Base-by-base conservation (phyloP, 192 early-diverging fungal species). In the Podila minutissima region DNA sequence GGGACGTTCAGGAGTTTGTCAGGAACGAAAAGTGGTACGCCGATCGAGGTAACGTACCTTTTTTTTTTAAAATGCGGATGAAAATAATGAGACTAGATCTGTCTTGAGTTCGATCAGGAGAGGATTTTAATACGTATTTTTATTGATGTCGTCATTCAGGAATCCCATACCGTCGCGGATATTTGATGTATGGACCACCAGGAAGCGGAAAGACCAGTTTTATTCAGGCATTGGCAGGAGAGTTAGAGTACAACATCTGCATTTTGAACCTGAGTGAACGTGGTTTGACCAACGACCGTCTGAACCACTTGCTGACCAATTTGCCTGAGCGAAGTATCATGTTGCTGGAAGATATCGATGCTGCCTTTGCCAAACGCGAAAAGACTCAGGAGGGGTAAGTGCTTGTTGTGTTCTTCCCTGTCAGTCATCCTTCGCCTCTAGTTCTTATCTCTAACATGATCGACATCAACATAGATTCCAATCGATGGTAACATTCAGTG, bases 181-280 rank as follows among this genome's bases (percentile, higher is more conserved):
- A 96, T 64, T 73, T 97, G 48, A 83, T 97, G 7, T 91, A 95
- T 75, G 96, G 96, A 13, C 93, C 94, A 32, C 96, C 96, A 0
- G 96, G 96, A 33, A 93, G 91, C 41, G 96, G 96, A 31, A 97
- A 97, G 78, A 94, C 93, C n/a, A 94, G 92, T 77, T 96, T 95
- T 75, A 96, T 97, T 69, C 93, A 95, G 78, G 95, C 96, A 22
- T 78, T 97, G 37, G 96, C 96, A 41, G 93, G 94, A 55, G 88
- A 94, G 55, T 83, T 96, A n/a, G 90, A 92, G 66, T 95, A 94
- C 83, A 94, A 96, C 69, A 94, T 97, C 31, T 96, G 94, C 75
- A 92, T 96, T 57, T 83, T 96, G 49, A 97, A 96, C 81, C 72
- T 97, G 58, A 89, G 88, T 64, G 92, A 94, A 70, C 90, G 92